Conservation (phyloP, 2,329 filamentous ascomycete genomes). For the Aspergillus candidus region DNA sequence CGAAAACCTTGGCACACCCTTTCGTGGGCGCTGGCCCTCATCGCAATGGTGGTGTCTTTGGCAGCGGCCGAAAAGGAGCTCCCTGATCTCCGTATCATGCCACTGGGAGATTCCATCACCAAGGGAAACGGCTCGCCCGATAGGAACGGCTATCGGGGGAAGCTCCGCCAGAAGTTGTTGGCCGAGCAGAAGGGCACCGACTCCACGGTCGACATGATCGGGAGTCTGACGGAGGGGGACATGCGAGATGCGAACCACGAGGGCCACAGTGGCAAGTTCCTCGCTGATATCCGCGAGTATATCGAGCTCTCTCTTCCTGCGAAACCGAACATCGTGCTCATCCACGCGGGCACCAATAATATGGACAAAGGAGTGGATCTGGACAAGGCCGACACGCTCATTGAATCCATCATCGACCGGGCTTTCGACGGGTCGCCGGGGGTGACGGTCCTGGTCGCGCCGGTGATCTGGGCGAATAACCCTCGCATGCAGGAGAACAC, state of each 20-base stretch:
- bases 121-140: neutral
- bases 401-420: too few species aligned
- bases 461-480: neutral
- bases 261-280: neutral
- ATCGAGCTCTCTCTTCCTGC: neutral
- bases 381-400: neutral
- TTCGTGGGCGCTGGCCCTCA: too few species aligned
- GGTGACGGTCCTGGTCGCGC: neutral
- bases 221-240: neutral
- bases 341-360: slow-evolving; percentile 1
- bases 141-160: neutral
- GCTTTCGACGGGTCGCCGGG: neutral
- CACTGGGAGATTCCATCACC: slow-evolving; percentile 3
- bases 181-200: too few species aligned
- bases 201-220: neutral
- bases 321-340: neutral
- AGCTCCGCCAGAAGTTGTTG: neutral
- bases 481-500: too few species aligned
- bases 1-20: too few species aligned
- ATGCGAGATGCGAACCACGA: slow-evolving; percentile 1
- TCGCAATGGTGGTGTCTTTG: too few species aligned
- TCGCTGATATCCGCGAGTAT: neutral
- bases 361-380: neutral
- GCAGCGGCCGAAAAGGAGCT: too few species aligned
- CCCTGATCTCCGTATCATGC: slow-evolving; percentile 1